These are phyloP conservation scores for Aspergillus mulundensis DNA, from an alignment of 495 filamentous ascomycete genomes.

Conservation along the genomic window DNA sequence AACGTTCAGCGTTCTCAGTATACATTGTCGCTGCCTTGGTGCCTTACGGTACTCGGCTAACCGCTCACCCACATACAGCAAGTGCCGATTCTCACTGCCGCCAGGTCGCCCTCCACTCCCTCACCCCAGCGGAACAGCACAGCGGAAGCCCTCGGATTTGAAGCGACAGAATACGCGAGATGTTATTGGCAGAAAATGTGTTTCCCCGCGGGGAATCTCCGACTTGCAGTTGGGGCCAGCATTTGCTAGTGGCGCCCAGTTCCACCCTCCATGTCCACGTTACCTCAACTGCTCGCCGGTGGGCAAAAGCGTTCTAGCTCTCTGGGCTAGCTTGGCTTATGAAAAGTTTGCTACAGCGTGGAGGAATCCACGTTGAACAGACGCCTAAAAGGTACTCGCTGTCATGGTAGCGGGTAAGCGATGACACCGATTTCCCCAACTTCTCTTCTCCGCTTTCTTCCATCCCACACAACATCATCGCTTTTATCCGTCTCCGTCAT, in stretches of 20 bases:
- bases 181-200: neutral
- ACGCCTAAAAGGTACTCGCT: neutral
- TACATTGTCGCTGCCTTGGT: no score
- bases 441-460: slow-evolving; percentile 25
- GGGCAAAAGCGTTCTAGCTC: slow-evolving; percentile 5
- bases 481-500: neutral
- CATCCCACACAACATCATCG: slow-evolving; percentile 2
- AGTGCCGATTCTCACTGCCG: neutral
- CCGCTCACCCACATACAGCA: neutral
- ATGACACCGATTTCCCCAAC: slow-evolving; percentile 14
- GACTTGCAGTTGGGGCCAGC: neutral
- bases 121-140: neutral
- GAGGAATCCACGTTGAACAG: neutral
- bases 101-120: neutral
- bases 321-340: neutral
- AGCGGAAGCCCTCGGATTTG: neutral
- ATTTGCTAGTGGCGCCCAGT: neutral
- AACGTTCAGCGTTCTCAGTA: no score
- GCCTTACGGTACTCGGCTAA: neutral
- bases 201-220: neutral
- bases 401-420: slow-evolving; percentile 18
- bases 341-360: neutral
- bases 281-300: slow-evolving; percentile 4
- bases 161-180: neutral
- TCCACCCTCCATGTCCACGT: neutral